These are phyloP conservation scores for Pseudogymnoascus sp. DNA, from an alignment of 2,329 filamentous ascomycete species.

Conservation along the genomic window DNA sequence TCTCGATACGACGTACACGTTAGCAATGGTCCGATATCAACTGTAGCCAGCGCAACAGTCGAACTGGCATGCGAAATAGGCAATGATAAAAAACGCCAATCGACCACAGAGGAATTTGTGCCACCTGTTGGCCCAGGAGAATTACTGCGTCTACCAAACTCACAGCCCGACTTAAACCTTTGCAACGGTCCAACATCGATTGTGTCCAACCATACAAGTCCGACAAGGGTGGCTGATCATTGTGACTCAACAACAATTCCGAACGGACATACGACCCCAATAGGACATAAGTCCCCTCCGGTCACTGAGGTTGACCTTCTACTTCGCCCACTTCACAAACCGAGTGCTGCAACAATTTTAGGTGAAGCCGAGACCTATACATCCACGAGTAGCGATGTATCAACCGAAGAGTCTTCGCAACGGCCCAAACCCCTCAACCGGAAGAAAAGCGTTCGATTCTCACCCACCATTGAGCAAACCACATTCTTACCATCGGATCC, in stretches of 20 bases:
- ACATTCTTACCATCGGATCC: constrained; percentile 48
- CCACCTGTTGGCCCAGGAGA: constrained; percentile 30
- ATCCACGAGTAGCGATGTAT: background rate
- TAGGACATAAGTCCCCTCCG: background rate
- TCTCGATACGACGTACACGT: constrained; percentile 35
- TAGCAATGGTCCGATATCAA: background rate
- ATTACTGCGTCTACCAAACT: constrained; percentile 51
- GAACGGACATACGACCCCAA: background rate
- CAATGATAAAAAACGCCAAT: background rate
- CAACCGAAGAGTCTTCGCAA: background rate
- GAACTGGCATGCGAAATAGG: constrained; percentile 8
- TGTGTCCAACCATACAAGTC: background rate
- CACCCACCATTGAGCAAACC: constrained; percentile 56
- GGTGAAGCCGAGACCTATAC: background rate
- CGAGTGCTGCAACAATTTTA: background rate
- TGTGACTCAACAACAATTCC: background rate
- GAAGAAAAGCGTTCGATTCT: constrained; percentile 63
- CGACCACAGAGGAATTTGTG: constrained; percentile 10
- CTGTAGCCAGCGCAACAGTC: constrained; percentile 8
- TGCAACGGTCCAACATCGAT: background rate
- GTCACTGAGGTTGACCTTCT: background rate
- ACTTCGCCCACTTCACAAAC: constrained; percentile 5
- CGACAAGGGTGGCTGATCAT: background rate
- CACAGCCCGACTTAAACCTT: constrained; percentile 29
- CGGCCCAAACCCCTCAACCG: constrained; percentile 20